phyloP scores from a whole-genome alignment of 371 early-diverging fungal species.

The Amoeboradix gromovi region DNA sequence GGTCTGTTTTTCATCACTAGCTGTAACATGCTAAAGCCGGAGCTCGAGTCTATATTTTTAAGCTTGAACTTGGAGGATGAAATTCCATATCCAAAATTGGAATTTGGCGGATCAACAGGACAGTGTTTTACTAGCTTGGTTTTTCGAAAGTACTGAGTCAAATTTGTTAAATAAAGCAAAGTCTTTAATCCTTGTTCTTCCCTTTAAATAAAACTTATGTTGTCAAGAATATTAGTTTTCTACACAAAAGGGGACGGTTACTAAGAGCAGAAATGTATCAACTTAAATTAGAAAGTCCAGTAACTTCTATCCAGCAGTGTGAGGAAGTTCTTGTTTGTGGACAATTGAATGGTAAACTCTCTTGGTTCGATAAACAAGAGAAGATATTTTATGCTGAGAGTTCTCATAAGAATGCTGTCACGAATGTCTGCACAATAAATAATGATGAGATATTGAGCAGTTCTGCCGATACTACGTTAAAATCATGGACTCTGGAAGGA shows the following conservation, averaged over 20 bases:
- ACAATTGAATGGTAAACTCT: not conserved
- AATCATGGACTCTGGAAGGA: not conserved
- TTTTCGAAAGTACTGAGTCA: no score
- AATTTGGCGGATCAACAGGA: not conserved
- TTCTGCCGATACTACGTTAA: not conserved
- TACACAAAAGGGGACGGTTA: no score
- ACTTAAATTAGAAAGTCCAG: not conserved
- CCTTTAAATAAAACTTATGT: no score
- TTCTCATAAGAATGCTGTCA: not conserved
- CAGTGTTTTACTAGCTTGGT: not conserved
- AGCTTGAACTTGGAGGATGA: not conserved
- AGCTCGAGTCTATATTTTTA: not conserved
- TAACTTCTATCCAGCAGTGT: not conserved
- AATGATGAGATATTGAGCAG: not conserved
- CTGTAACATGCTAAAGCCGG: not conserved
- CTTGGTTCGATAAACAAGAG: not conserved
- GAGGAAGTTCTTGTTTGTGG: not conserved
- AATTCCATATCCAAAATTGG: not conserved
- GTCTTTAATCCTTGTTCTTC: no score
- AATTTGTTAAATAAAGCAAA: no score
- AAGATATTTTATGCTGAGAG: not conserved
- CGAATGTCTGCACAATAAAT: not conserved
- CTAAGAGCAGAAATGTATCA: not conserved
- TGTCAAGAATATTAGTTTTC: no score
- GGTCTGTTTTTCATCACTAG: not conserved